These are phyloP conservation scores for Lyophyllum shimeji DNA, from an alignment of 768 basidiomycete genomes.

Conservation along the genomic window DNA sequence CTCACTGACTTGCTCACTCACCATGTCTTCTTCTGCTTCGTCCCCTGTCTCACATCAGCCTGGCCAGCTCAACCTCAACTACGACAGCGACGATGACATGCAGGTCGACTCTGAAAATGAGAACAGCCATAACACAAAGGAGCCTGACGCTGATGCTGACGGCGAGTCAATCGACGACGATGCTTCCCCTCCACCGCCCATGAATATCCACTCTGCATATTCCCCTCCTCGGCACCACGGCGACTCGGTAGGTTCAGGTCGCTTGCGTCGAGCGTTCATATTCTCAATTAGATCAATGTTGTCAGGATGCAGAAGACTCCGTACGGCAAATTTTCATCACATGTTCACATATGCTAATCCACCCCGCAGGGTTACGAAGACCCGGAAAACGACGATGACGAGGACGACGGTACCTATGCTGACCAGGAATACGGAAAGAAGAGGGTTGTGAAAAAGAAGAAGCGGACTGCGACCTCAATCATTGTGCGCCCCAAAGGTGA, in stretches of 20 bases:
- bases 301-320: constrained; percentile 56
- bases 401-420: constrained; percentile 76
- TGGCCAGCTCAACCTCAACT: constrained; percentile 53
- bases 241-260: constrained; percentile 38
- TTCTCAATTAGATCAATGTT: constrained; percentile 10
- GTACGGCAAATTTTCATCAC: constrained; percentile 40
- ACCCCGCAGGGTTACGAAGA: constrained; percentile 46
- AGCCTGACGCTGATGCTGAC: constrained; percentile 62
- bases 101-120: constrained; percentile 65
- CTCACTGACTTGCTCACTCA: background rate
- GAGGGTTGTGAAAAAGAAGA: constrained; percentile 70
- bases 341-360: constrained; percentile 15
- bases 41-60: constrained; percentile 30
- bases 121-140: constrained; percentile 39
- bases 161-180: constrained; percentile 63
- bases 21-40: constrained; percentile 28
- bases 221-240: constrained; percentile 30
- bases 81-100: constrained; percentile 68
- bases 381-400: constrained; percentile 64
- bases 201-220: constrained; percentile 34
- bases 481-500: constrained; percentile 60
- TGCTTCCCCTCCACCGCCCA: constrained; percentile 33
- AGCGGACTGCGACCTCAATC: constrained; percentile 44
- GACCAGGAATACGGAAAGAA: constrained; percentile 76
- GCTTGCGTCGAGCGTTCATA: constrained; percentile 12